Evolutionary conservation across 768 basidiomycete genomes (phyloP).

Genomic region (Amanita polypyramis): DNA sequence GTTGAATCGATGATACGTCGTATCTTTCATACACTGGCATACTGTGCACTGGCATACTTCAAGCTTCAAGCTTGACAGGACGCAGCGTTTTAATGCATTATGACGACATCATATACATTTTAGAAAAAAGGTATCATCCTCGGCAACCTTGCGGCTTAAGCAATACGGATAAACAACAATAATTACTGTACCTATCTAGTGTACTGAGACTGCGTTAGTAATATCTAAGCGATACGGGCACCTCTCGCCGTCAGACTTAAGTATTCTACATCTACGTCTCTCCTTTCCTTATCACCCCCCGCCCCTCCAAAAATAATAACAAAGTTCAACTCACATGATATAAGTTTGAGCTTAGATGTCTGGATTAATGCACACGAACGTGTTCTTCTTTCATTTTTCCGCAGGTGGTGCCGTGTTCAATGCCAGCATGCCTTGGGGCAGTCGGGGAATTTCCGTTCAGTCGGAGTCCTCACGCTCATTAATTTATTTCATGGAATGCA

Average conservation of each 20-base stretch:
- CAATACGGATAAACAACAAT: no score
- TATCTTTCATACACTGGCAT: not conserved
- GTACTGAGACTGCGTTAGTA: no score
- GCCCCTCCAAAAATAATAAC: no score
- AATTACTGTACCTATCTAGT: no score
- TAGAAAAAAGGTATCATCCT: no score
- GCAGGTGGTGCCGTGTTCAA: not conserved
- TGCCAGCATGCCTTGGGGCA: not conserved
- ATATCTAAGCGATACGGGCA: no score
- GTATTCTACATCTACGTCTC: no score
- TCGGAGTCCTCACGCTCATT: not conserved
- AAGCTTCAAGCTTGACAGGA: not conserved
- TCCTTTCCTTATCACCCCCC: no score
- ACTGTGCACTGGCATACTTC: no score
- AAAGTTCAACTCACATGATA: not conserved
- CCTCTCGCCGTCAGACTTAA: no score
- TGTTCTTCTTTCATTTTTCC: not conserved
- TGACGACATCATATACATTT: not conserved
- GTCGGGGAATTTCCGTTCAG: not conserved
- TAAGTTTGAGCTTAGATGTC: slow-evolving; percentile 1
- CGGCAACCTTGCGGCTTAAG: no score
- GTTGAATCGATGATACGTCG: not conserved
- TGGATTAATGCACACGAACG: not conserved
- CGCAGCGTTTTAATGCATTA: not conserved
- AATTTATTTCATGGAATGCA: not conserved